Conservation (phyloP, 2,329 filamentous ascomycete genomes). For the Colletotrichum shisoi region DNA sequence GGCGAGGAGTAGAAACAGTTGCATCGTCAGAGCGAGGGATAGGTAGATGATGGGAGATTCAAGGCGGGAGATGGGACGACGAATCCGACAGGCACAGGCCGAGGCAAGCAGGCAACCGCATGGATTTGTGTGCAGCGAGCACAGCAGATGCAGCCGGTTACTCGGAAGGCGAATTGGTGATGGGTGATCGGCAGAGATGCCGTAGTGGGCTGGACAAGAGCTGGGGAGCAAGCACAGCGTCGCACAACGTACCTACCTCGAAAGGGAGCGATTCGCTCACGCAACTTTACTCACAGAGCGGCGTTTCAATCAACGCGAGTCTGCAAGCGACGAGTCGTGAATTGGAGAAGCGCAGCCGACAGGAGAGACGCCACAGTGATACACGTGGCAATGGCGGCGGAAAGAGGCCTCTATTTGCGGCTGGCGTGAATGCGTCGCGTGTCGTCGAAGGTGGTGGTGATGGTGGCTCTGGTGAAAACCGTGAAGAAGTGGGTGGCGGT, state of each 20-base stretch:
- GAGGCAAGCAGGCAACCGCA: not conserved
- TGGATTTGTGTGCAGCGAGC: conserved; percentile 18
- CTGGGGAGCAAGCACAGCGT: conserved; percentile 29
- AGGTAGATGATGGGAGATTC: conserved; percentile 10
- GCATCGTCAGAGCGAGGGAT: conserved; percentile 13
- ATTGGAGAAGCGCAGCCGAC: not conserved
- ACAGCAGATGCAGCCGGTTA: conserved; percentile 16
- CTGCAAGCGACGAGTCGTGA: conserved; percentile 12
- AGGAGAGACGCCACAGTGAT: not conserved
- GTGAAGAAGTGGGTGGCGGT: not conserved
- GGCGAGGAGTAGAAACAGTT: not conserved
- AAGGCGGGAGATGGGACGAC: conserved; percentile 5
- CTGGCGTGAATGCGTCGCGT: conserved; percentile 16
- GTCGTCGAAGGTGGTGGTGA: conserved; percentile 13
- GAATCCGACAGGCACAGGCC: not conserved
- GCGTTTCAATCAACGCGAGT: conserved; percentile 17
- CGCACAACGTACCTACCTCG: conserved; percentile 32
- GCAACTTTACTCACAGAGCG: conserved; percentile 10
- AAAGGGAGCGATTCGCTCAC: conserved; percentile 25
- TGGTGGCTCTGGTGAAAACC: conserved; percentile 7
- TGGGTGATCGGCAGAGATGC: conserved; percentile 35
- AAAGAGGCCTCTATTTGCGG: not conserved
- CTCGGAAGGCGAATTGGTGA: conserved; percentile 22
- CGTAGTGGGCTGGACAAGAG: conserved; percentile 18
- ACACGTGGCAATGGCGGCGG: conserved; percentile 17